Evolutionary conservation across 2,329 filamentous ascomycete species (phyloP).

Genomic region (Ploettnerulaceae sp.): DNA sequence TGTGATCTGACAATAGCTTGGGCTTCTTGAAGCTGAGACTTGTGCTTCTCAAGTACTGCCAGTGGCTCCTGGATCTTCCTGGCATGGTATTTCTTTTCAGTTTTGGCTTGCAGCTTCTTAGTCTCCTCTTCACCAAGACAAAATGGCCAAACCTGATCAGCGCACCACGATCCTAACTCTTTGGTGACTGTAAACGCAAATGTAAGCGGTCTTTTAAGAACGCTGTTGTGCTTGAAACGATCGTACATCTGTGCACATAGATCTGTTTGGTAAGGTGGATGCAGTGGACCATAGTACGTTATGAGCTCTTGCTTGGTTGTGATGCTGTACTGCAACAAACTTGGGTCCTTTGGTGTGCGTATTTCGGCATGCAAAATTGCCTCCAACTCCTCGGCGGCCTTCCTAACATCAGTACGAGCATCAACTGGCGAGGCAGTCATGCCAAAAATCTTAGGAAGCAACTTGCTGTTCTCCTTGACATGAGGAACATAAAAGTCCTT

Average conservation of each 20-base stretch:
- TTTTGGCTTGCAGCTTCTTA: conserved; percentile 54
- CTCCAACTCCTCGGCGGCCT: conserved; percentile 71
- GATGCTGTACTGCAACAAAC: conserved; percentile 53
- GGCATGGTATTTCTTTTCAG: conserved; percentile 39
- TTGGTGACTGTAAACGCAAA: conserved; percentile 56
- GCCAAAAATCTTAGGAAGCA: conserved; percentile 75
- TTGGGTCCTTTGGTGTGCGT: conserved; percentile 64
- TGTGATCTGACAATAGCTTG: conserved; percentile 51
- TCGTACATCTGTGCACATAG: conserved; percentile 55
- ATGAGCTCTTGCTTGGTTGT: conserved; percentile 56
- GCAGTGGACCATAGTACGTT: conserved; percentile 47
- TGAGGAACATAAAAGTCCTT: conserved; percentile 68
- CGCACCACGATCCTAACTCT: conserved; percentile 76
- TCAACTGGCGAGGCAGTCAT: conserved; percentile 98
- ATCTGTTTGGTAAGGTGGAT: conserved; percentile 53
- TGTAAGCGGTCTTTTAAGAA: conserved; percentile 37
- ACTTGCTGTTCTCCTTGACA: conserved; percentile 37
- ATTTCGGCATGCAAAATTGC: conserved; percentile 75
- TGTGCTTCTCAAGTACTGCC: conserved; percentile 46
- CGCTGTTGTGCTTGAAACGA: conserved; percentile 43
- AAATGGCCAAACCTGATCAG: conserved; percentile 75
- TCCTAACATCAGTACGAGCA: conserved; percentile 65
- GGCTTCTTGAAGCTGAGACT: conserved; percentile 54
- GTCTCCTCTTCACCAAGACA: conserved; percentile 59
- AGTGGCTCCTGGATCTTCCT: conserved; percentile 28